Evolutionary conservation across 352 stramenopile genomes (phyloP).

Genomic region (Phytophthora meadii): DNA sequence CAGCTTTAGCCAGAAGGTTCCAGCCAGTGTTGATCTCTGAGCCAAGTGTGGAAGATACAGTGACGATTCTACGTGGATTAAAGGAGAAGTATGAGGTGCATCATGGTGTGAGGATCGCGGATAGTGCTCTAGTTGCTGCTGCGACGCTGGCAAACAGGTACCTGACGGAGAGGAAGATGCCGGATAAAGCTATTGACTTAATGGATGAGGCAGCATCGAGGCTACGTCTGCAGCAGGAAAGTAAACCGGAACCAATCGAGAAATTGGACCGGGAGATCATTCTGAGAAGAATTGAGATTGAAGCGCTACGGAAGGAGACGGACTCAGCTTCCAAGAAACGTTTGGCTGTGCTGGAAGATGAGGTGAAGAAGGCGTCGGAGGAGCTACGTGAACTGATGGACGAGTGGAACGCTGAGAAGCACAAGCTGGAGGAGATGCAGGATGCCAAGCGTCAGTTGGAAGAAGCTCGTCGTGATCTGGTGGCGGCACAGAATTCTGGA

Average conservation of each 20-base stretch:
- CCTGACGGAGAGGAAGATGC: constrained; percentile 94
- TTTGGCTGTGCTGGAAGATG: constrained; percentile 61
- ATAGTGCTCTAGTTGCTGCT: constrained; percentile 94
- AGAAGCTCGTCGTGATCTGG: constrained; percentile 73
- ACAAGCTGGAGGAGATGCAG: constrained; percentile 78
- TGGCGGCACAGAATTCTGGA: constrained; percentile 73
- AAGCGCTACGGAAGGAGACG: constrained; percentile 81
- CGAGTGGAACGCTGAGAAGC: constrained; percentile 83
- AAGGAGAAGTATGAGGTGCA: constrained; percentile 98
- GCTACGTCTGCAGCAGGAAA: constrained; percentile 85
- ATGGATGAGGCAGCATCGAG: constrained; percentile 93
- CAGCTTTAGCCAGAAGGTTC: constrained; percentile 96
- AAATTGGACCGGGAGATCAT: constrained; percentile 85
- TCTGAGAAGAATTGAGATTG: constrained; percentile 82
- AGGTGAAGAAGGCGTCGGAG: constrained; percentile 65
- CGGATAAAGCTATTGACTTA: constrained; percentile 97
- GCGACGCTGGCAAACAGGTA: constrained; percentile 93
- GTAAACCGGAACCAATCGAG: constrained; percentile 84
- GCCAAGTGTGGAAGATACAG: constrained; percentile 94
- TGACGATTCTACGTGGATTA: constrained; percentile 96
- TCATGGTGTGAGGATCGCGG: constrained; percentile 95
- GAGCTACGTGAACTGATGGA: constrained; percentile 71
- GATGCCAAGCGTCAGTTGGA: constrained; percentile 79
- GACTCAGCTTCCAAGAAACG: constrained; percentile 78
- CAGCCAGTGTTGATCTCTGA: constrained; percentile 97